These are phyloP conservation scores for Wickerhamiella musiphila DNA, from an alignment of 805 yeast species.

Conservation along the genomic window DNA sequence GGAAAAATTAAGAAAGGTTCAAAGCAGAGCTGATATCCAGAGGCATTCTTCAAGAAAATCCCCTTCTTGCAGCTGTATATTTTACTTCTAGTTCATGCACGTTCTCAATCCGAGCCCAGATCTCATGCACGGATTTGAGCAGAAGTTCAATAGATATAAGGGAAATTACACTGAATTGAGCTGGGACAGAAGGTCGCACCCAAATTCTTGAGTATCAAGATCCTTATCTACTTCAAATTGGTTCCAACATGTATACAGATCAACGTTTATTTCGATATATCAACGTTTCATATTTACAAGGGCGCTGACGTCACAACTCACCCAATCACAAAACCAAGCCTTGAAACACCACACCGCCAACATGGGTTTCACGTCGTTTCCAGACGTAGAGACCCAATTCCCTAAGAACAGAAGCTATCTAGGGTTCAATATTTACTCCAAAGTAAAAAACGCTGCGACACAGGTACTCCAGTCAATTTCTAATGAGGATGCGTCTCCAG, in stretches of 20 bases:
- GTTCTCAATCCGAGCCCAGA: background rate
- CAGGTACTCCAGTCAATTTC: conserved; percentile 8
- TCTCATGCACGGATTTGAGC: background rate
- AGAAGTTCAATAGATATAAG: background rate
- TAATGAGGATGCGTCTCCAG: conserved; percentile 5
- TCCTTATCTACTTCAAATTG: background rate
- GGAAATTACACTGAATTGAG: background rate
- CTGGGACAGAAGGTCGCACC: background rate
- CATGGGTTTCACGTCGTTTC: conserved; percentile 11
- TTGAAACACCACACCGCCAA: conserved; percentile 1
- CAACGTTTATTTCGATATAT: background rate
- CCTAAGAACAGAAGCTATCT: conserved; percentile 4
- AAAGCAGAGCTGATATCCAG: too few relatives aligned
- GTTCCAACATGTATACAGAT: background rate
- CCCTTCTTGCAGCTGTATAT: background rate
- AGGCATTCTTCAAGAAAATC: too few relatives aligned
- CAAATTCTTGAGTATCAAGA: background rate
- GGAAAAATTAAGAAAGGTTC: too few relatives aligned
- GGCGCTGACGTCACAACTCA: background rate
- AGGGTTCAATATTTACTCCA: conserved; percentile 7
- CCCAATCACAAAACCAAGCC: background rate
- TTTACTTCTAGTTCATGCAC: background rate
- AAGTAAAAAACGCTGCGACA: conserved; percentile 12
- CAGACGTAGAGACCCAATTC: conserved; percentile 5
- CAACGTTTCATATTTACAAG: background rate